Base-by-base conservation (phyloP, 371 early-diverging fungal genomes). In the Mucor mucedo region DNA sequence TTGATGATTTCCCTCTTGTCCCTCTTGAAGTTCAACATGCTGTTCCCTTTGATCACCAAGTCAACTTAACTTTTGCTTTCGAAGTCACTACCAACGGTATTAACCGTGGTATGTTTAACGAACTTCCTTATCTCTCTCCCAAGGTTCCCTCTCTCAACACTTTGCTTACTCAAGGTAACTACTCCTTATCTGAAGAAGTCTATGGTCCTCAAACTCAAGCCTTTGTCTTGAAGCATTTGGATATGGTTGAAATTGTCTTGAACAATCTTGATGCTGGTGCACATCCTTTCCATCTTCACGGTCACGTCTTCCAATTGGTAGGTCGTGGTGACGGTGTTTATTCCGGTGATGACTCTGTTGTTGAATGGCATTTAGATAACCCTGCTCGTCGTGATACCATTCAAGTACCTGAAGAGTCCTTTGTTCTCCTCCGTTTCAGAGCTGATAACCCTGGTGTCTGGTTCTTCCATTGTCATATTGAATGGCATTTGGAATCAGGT, bases 101-200 rank as follows among this genome's bases (percentile, higher is more conserved):
- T 75, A 91, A 91, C 82, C 90, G 89, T 71, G 93, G 92, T 58
- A 79, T 87, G 30, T 93, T 95, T 85, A 93, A 93, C 78, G 83
- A 83, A 53, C 76, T 88, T 14, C 84, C 91, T n/a, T 95, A 87
- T 66, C 78, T 84, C 42, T 48, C 66, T 58, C 91, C 92, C 61
- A 79, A 78, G 60, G 85, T 87, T 4, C 93, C 95, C 14, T 52
- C 89, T 5, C 71, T 94, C 60, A 81, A 90, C 64, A 89, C 92
- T 0, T 79, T 89, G 21, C 61, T 91, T 49, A 79, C 85, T 11
- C 73, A 79, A 63, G 91, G 90, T 29, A 73, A 82, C 21, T 67
- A 79, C 13, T 73, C 88, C n/a, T 62, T 74, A 13, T 68, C 82
- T 28, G 16, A 40, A n/a, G 65, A 62, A 3, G 85, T 88, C 4